Percentiles rank a stretch among this genome's conserved stretches.
These are phyloP conservation scores for Gigaspora rosea DNA, from an alignment of 192 early-diverging fungal species.

Conservation along the genomic window DNA sequence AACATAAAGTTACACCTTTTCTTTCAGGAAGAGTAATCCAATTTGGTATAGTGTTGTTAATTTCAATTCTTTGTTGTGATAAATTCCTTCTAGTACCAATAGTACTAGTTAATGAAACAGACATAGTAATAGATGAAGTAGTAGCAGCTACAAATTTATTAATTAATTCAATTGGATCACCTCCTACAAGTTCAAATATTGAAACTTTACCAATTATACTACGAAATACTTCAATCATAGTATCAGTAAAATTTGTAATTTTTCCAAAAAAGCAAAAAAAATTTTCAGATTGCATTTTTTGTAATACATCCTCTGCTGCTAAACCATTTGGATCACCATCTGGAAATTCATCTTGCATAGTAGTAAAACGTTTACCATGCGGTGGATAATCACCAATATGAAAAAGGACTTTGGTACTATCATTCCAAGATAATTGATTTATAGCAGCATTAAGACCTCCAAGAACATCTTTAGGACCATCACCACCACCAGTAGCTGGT, in stretches of 20 bases:
- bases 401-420: constrained; percentile 17
- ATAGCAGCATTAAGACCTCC: constrained; percentile 33
- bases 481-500: constrained; percentile 7
- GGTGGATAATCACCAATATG: constrained; percentile 34
- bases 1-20: background rate
- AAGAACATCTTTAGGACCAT: constrained; percentile 11
- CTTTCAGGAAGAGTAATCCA: background rate
- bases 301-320: constrained; percentile 20
- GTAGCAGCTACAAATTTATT: constrained; percentile 9
- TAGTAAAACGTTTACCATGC: constrained; percentile 22
- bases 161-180: constrained; percentile 16
- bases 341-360: constrained; percentile 12
- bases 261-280: constrained; percentile 35
- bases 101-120: constrained; percentile 25
- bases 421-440: constrained; percentile 4
- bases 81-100: background rate
- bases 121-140: constrained; percentile 4
- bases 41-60: constrained; percentile 2
- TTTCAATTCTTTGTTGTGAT: background rate
- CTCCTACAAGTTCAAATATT: constrained; percentile 28
- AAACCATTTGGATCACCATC: constrained; percentile 32
- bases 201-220: constrained; percentile 28
- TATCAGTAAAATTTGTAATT: constrained; percentile 15
- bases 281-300: constrained; percentile 13
- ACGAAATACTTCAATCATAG: constrained; percentile 27